Conservation (phyloP, 2,329 filamentous ascomycete genomes). For the Trichoderma hamatum region DNA sequence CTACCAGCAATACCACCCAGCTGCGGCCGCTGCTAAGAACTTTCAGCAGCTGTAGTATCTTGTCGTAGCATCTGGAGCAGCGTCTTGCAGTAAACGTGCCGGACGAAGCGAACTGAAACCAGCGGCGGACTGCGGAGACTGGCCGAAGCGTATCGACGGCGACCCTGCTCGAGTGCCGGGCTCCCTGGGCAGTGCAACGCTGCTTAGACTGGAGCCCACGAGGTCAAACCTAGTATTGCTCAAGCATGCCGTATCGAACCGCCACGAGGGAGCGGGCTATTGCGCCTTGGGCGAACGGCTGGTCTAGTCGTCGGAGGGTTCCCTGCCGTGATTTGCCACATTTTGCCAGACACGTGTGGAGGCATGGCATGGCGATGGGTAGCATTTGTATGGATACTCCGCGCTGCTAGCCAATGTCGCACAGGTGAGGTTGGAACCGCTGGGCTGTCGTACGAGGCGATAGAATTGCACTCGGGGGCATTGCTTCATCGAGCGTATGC, state of each 20-base stretch:
- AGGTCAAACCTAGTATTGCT: background rate
- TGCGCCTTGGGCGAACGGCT: background rate
- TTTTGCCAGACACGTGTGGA: background rate
- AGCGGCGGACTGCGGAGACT: background rate
- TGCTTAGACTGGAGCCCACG: background rate
- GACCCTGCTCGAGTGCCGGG: background rate
- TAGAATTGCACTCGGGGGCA: background rate
- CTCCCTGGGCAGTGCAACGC: background rate
- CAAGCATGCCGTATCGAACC: background rate
- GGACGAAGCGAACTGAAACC: background rate
- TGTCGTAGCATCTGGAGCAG: background rate
- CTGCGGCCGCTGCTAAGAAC: background rate
- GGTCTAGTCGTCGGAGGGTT: background rate
- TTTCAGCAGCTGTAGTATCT: background rate
- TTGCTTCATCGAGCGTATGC: background rate
- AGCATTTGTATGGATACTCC: background rate
- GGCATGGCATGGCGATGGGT: background rate
- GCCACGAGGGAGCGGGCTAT: slow-evolving; percentile 3
- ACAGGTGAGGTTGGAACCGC: background rate
- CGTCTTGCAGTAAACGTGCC: background rate
- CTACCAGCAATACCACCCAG: background rate
- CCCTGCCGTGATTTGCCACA: background rate
- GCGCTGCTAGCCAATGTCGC: background rate
- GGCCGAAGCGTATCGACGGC: background rate
- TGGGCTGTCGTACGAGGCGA: background rate